Conservation (phyloP, 2,329 filamentous ascomycete genomes). For the Diaporthe sp. region DNA sequence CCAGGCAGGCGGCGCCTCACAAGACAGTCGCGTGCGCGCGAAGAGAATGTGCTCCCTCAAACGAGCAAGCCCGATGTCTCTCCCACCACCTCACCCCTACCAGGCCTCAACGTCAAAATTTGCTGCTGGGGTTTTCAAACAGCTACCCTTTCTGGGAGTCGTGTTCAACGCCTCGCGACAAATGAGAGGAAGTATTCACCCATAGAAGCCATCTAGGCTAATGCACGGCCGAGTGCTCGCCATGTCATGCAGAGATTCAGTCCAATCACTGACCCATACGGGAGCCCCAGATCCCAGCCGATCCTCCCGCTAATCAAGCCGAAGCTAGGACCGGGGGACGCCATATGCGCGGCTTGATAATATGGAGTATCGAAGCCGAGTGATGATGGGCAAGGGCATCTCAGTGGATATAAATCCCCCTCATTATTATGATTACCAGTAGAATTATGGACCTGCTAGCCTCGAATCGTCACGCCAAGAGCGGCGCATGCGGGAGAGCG, state of each 20-base stretch:
- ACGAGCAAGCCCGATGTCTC: neutral
- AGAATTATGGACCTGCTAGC: constrained; percentile 8
- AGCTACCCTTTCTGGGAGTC: neutral
- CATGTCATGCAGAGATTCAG: constrained; percentile 12
- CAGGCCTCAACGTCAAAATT: neutral
- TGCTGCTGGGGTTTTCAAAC: neutral
- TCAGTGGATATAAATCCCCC: neutral
- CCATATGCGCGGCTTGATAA: constrained; percentile 3
- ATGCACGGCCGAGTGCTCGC: constrained; percentile 17
- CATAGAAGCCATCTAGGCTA: constrained; percentile 1
- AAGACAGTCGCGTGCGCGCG: neutral
- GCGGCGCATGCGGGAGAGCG: neutral
- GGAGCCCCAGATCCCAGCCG: constrained; percentile 3
- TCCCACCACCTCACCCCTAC: neutral
- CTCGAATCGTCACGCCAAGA: neutral
- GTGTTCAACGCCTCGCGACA: constrained; percentile 10
- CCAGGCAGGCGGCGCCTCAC: constrained; percentile 8
- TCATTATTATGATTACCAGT: neutral
- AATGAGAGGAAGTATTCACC: neutral
- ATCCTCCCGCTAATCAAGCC: neutral
- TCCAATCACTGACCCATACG: constrained; percentile 13
- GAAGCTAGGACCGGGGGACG: constrained; percentile 13
- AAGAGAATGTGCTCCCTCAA: constrained; percentile 1
- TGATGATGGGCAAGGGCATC: neutral
- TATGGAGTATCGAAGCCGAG: neutral